Percentiles rank a stretch among this genome's conserved stretches.
These are phyloP conservation scores for Avena insularis DNA, from an alignment of 176 grass and related monocot species.

Conservation along the genomic window DNA sequence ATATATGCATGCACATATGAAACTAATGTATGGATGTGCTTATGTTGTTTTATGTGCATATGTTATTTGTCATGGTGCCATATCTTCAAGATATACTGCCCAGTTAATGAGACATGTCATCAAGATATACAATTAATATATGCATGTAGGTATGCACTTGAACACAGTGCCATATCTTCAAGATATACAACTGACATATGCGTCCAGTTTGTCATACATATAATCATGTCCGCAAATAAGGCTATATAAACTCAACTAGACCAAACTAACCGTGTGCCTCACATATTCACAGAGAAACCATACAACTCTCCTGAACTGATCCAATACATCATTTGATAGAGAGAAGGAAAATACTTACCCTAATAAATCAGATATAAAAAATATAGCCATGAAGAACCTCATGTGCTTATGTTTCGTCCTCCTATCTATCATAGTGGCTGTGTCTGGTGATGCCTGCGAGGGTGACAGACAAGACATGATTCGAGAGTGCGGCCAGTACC, in stretches of 20 bases:
- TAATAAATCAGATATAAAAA: not conserved
- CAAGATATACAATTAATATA: no score
- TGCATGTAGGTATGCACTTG: no score
- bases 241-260: not conserved
- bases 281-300: not conserved
- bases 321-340: not conserved
- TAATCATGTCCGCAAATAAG: not conserved
- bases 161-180: no score
- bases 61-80: no score
- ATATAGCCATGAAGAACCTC: not conserved
- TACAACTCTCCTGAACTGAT: not conserved
- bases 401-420: not conserved
- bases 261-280: not conserved
- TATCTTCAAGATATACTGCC: no score
- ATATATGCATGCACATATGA: no score
- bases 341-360: not conserved
- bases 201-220: not conserved
- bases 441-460: not conserved
- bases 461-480: slow-evolving; percentile 2
- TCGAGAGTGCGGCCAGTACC: not conserved
- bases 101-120: no score
- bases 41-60: no score
- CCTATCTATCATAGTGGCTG: not conserved
- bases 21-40: no score
- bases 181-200: no score